Evolutionary conservation across 148 eudicot genomes (phyloP).

Genomic region (Drosera capensis): DNA sequence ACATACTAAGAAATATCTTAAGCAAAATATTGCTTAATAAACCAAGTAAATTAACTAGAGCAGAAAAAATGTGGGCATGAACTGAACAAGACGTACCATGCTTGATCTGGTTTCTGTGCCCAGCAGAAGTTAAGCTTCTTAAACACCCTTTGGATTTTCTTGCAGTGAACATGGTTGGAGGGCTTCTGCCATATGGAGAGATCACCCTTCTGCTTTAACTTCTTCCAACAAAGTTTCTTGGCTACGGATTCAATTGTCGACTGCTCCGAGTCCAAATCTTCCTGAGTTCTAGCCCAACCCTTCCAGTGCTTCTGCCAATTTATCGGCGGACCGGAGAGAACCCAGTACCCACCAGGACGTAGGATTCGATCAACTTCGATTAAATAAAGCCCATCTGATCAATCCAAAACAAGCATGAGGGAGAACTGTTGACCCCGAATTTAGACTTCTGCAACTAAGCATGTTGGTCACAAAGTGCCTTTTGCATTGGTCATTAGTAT

Average conservation of each 20-base stretch:
- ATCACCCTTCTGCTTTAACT: conserved; percentile 41
- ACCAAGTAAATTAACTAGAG: too few relatives aligned
- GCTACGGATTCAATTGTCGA: conserved; percentile 50
- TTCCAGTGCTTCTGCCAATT: conserved; percentile 43
- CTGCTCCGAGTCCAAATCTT: conserved; percentile 68
- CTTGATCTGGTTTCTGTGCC: conserved; percentile 39
- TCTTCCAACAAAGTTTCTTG: conserved; percentile 69
- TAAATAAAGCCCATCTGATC: conserved; percentile 46
- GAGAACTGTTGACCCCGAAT: too few relatives aligned
- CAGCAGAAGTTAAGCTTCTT: conserved; percentile 52
- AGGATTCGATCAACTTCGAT: conserved; percentile 69
- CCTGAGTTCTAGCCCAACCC: conserved; percentile 57
- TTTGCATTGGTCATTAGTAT: background rate
- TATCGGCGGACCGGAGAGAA: conserved; percentile 63
- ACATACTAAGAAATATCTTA: too few relatives aligned
- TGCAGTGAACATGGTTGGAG: conserved; percentile 40
- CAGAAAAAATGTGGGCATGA: too few relatives aligned
- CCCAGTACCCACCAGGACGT: conserved; percentile 76
- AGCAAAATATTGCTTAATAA: too few relatives aligned
- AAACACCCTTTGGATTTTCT: conserved; percentile 13
- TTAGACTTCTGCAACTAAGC: background rate
- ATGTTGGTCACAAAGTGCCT: background rate
- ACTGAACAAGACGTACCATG: conserved; percentile 66
- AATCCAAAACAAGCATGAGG: background rate
- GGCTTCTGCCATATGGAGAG: conserved; percentile 84